Evolutionary conservation across 1,284 basidiomycete species (phyloP).

Genomic region (Peniophora sp.): DNA sequence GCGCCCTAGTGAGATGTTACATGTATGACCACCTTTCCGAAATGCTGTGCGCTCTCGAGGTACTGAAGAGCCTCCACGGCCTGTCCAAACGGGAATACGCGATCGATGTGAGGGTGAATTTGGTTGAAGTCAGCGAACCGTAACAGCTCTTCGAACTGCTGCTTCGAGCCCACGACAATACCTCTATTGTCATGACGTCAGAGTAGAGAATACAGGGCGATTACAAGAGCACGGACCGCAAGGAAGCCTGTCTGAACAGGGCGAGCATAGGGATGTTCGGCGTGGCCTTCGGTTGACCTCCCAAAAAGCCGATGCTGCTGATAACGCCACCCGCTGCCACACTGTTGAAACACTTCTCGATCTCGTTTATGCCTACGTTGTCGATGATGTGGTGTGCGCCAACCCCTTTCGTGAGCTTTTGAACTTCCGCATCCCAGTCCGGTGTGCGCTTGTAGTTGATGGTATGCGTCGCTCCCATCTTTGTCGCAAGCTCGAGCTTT

Average conservation of each 20-base stretch:
- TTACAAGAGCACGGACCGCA: not conserved
- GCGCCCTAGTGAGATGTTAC: not conserved
- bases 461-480: constrained; percentile 40
- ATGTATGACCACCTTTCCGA: constrained; percentile 27
- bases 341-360: constrained; percentile 27
- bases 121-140: constrained; percentile 22
- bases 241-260: not conserved
- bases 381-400: constrained; percentile 40
- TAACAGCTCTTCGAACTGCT: constrained; percentile 29
- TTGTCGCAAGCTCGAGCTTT: constrained; percentile 40
- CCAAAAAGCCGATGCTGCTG: constrained; percentile 31
- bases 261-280: constrained; percentile 1
- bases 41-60: constrained; percentile 23
- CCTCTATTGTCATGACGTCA: not conserved
- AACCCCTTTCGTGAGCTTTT: constrained; percentile 20
- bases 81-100: constrained; percentile 31
- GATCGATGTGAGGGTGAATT: constrained; percentile 29
- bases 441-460: constrained; percentile 50
- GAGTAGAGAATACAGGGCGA: not conserved
- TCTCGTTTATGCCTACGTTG: constrained; percentile 32
- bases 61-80: constrained; percentile 29
- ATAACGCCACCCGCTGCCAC: constrained; percentile 29
- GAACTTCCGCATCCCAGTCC: constrained; percentile 32
- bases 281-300: constrained; percentile 8
- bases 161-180: constrained; percentile 5